Evolutionary conservation across 2,329 filamentous ascomycete genomes (phyloP).

Genomic region (Aureobasidium pullulans): DNA sequence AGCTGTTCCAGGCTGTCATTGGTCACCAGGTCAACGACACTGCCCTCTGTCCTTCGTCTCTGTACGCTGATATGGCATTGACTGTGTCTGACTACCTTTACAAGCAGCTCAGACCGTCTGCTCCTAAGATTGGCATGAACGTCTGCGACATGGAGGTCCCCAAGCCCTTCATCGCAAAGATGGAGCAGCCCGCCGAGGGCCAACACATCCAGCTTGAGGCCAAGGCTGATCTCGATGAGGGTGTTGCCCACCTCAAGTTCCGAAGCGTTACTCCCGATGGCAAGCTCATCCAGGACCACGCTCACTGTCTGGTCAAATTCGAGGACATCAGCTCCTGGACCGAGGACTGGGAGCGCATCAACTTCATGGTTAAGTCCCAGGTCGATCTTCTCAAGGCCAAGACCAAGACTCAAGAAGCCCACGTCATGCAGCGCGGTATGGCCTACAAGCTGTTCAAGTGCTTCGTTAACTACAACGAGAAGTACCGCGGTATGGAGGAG

Average conservation of each 20-base stretch:
- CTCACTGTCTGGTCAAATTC: constrained; percentile 54
- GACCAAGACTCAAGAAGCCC: constrained; percentile 58
- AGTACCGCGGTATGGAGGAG: constrained; percentile 52
- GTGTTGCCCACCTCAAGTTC: constrained; percentile 48
- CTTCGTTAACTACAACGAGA: constrained; percentile 49
- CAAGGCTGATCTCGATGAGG: constrained; percentile 50
- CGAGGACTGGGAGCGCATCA: constrained; percentile 58
- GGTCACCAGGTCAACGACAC: constrained; percentile 63
- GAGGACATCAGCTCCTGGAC: constrained; percentile 55
- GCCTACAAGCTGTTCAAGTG: constrained; percentile 67
- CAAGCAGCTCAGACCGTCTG: constrained; percentile 53
- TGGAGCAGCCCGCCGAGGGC: constrained; percentile 39
- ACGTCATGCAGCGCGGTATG: constrained; percentile 66
- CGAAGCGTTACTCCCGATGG: constrained; percentile 55
- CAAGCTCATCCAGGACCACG: constrained; percentile 53
- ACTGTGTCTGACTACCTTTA: constrained; percentile 62
- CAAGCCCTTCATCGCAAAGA: constrained; percentile 59
- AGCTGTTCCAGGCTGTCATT: constrained; percentile 54
- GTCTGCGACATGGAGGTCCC: constrained; percentile 60
- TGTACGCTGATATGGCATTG: constrained; percentile 58
- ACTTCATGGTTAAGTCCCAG: constrained; percentile 50
- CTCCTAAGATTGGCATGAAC: constrained; percentile 53
- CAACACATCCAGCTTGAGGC: constrained; percentile 57
- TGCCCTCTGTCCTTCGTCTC: constrained; percentile 56
- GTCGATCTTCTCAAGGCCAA: constrained; percentile 60